phyloP scores from a whole-genome alignment of 179 eudicot genomes.

The Gypsophila paniculata region DNA sequence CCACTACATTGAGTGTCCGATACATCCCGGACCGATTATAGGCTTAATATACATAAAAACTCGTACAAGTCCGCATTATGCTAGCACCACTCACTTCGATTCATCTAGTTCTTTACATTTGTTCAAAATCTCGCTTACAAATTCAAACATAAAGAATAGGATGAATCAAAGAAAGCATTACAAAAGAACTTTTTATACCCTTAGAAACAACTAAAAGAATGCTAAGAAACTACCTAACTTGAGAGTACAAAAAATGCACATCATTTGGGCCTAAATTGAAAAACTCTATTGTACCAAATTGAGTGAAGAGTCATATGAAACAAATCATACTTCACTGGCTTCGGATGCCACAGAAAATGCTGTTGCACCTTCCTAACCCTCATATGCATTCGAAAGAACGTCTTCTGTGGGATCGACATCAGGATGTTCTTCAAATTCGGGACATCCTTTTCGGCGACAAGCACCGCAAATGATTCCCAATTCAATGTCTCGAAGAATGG shows the following conservation, averaged over 20 bases:
- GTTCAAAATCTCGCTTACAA: too few relatives aligned
- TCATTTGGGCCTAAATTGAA: conserved; percentile 32
- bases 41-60: too few relatives aligned
- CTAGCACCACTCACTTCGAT: too few relatives aligned
- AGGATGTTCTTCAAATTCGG: conserved; percentile 47
- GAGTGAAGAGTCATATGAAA: conserved; percentile 67
- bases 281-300: conserved; percentile 52
- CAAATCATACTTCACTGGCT: conserved; percentile 54
- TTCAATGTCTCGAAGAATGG: conserved; percentile 54
- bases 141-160: too few relatives aligned
- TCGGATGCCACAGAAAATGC: conserved; percentile 55
- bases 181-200: neutral
- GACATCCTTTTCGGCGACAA: conserved; percentile 47
- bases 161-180: too few relatives aligned
- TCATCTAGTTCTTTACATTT: too few relatives aligned
- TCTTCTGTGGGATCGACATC: conserved; percentile 38
- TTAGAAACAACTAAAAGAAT: neutral
- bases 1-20: too few relatives aligned
- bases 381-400: conserved; percentile 42
- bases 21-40: too few relatives aligned
- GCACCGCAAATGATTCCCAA: conserved; percentile 57
- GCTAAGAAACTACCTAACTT: neutral
- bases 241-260: neutral
- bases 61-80: too few relatives aligned
- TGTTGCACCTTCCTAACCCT: conserved; percentile 48